Evolutionary conservation across 2,329 filamentous ascomycete species (phyloP).

Genomic region (Dactylonectria estremocensis): DNA sequence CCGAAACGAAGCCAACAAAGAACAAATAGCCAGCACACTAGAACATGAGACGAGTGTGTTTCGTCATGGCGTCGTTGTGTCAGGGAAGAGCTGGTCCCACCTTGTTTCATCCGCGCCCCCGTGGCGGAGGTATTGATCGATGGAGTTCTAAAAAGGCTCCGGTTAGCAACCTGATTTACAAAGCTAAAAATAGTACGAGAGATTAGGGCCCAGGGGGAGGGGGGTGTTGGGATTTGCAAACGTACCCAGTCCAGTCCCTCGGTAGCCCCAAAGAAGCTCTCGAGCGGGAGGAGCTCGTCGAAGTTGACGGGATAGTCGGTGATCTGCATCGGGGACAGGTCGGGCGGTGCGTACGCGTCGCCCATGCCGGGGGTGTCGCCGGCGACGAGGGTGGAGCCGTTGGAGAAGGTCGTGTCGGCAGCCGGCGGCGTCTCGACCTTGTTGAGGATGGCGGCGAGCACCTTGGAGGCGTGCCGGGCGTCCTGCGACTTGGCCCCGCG

Average conservation of each 20-base stretch:
- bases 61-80: constrained; percentile 9
- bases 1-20: neutral
- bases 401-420: constrained; percentile 16
- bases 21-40: neutral
- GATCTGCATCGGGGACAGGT: constrained; percentile 32
- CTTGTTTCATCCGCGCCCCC: constrained; percentile 14
- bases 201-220: no score
- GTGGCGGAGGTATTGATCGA: constrained; percentile 48
- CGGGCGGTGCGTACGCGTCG: constrained; percentile 14
- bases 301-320: constrained; percentile 46
- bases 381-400: constrained; percentile 22
- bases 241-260: constrained; percentile 60
- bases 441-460: constrained; percentile 61
- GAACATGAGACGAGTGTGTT: neutral
- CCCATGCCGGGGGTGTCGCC: constrained; percentile 13
- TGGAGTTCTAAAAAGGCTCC: constrained; percentile 38
- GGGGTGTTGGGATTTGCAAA: neutral
- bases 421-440: constrained; percentile 49
- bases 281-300: constrained; percentile 54
- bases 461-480: constrained; percentile 59
- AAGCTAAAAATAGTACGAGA: neutral
- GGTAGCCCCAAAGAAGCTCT: constrained; percentile 54
- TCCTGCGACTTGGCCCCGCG: constrained; percentile 57
- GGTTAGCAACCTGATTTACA: neutral
- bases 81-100: constrained; percentile 9